phyloP scores from a whole-genome alignment of 306 rosid genomes.

The Bauhinia variegata region DNA sequence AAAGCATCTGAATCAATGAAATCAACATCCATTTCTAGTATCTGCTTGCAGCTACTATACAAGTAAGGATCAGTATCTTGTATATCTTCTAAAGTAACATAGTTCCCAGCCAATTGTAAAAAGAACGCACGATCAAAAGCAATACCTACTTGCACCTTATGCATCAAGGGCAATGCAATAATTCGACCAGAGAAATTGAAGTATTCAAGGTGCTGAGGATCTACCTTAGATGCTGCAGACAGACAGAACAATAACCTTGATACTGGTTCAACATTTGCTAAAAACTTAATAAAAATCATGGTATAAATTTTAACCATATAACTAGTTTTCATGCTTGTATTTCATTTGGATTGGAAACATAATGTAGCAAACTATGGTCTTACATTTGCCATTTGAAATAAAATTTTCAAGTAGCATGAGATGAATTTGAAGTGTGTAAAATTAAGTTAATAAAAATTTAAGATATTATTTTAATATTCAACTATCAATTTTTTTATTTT shows the following conservation, averaged over 20 bases:
- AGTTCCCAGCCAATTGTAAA: slow-evolving; percentile 77
- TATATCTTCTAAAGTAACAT: slow-evolving; percentile 74
- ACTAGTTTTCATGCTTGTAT: slow-evolving; percentile 14
- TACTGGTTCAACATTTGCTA: too few relatives aligned
- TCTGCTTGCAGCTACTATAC: slow-evolving; percentile 78
- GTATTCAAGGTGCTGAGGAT: slow-evolving; percentile 87
- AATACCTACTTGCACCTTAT: slow-evolving; percentile 87
- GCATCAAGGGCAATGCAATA: slow-evolving; percentile 92
- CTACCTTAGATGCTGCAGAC: slow-evolving; percentile 81
- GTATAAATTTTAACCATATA: too few relatives aligned
- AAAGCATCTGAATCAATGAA: slow-evolving; percentile 82
- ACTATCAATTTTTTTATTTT: too few relatives aligned
- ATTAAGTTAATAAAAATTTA: too few relatives aligned
- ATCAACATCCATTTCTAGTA: slow-evolving; percentile 79
- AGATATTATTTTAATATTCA: too few relatives aligned
- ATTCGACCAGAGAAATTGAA: slow-evolving; percentile 86
- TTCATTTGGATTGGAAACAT: not conserved
- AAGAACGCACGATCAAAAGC: slow-evolving; percentile 87
- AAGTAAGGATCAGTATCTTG: slow-evolving; percentile 76
- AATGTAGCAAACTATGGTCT: slow-evolving; percentile 13
- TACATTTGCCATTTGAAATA: slow-evolving; percentile 21
- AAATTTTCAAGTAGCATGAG: slow-evolving; percentile 9
- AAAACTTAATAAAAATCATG: too few relatives aligned
- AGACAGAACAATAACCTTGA: slow-evolving; percentile 33
- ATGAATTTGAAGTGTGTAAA: too few relatives aligned